These are phyloP conservation scores for Didymella segeticola DNA, from an alignment of 2,329 filamentous ascomycete genomes.

Conservation along the genomic window DNA sequence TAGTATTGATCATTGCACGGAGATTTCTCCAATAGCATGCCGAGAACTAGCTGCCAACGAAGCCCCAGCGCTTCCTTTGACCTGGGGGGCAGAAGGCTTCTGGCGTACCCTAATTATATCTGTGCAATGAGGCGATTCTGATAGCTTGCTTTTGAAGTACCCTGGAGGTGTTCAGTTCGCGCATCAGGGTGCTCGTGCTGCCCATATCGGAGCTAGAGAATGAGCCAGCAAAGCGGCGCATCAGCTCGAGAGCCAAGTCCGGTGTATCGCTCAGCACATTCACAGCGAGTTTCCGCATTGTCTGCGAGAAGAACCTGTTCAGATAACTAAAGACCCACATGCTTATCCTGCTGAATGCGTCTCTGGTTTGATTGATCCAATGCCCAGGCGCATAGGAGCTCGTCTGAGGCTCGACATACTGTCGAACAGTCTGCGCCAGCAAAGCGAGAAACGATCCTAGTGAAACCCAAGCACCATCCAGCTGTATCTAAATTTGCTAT, in stretches of 20 bases:
- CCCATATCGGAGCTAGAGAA: conserved; percentile 30
- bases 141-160: conserved; percentile 13
- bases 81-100: conserved; percentile 19
- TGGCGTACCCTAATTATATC: conserved; percentile 28
- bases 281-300: conserved; percentile 25
- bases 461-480: not conserved
- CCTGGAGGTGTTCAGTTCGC: conserved; percentile 19
- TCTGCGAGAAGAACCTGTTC: conserved; percentile 24
- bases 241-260: conserved; percentile 37
- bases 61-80: conserved; percentile 40
- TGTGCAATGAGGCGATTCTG: conserved; percentile 14
- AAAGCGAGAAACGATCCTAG: not conserved
- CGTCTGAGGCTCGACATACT: conserved; percentile 34
- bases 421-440: not conserved
- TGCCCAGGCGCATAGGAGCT: conserved; percentile 41
- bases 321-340: conserved; percentile 25
- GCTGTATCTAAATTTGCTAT: not conserved
- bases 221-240: conserved; percentile 34
- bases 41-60: conserved; percentile 40
- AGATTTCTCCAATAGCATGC: conserved; percentile 44
- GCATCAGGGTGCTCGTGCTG: conserved; percentile 39
- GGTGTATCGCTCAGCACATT: conserved; percentile 31
- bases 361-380: conserved; percentile 20
- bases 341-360: conserved; percentile 37
- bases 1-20: conserved; percentile 42